Base-by-base conservation (phyloP, 495 filamentous ascomycete species). In the Xylaria telfairii region DNA sequence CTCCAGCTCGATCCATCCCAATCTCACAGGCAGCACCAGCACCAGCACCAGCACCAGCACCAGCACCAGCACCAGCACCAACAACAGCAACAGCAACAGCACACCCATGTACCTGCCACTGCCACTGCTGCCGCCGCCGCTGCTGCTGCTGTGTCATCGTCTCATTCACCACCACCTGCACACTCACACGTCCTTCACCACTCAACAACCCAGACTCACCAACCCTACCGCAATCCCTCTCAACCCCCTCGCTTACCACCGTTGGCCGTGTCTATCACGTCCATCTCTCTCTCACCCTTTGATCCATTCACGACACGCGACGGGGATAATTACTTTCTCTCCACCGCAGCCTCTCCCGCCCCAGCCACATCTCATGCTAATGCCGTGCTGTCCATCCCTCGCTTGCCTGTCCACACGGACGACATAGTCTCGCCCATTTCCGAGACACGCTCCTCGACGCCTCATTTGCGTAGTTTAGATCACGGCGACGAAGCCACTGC, bases 391-490 rank as follows among this genome's bases (percentile, higher is more conserved):
- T 74, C 67, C 28, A 56, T 73, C 59, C 30, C 65, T 74, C 60
- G 63, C 66, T 56, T 75, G 37, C 49, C 46, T 41, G 66, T 24
- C 54, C 73, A 69, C 67, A 41, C 64, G 54, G 62, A 71, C 62
- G 74, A 73, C 41, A 59, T 77, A 49, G 72, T 79, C 65, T 78
- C 74, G 24, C 73, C 75, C 44, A 30, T 73, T 41, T 80, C 75
- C 26, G 76, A 77, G 62, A 79, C 72, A 54, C 51, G 54, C 51
- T 72, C 68, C n/a, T 60, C 59, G 42, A 60, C 73, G 19, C 65
- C 66, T 61, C 68, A 69, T 63, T 71, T 75, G 53, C 51, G 68
- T 62, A 72, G 76, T 69, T 62, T 65, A 19, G 64, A 74, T 49
- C 68, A 54, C 72, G 67, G 70, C 69, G 57, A 63, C 49, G 49